Conservation (phyloP, 441 rosid genomes). For the Euphorbia schlechtendalii region DNA sequence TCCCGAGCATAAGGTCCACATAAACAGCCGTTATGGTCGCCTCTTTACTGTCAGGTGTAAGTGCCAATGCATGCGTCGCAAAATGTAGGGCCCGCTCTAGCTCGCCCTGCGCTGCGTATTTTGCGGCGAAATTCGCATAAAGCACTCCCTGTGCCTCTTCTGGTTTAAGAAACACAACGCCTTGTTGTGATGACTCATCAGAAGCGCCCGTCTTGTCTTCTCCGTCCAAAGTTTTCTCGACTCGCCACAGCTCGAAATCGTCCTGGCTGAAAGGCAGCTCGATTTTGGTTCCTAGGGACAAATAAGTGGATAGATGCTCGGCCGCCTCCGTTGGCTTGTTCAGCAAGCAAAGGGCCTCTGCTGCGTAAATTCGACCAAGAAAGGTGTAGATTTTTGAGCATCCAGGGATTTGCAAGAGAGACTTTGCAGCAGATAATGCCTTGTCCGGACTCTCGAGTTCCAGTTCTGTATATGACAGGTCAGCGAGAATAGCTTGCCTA, state of each 20-base stretch:
- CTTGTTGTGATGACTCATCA: conserved; percentile 27
- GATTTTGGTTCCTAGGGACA: conserved; percentile 51
- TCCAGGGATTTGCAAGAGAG: conserved; percentile 61
- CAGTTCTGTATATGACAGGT: conserved; percentile 78
- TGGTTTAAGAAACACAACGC: conserved; percentile 52
- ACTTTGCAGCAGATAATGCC: conserved; percentile 59
- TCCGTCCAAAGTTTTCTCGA: conserved; percentile 41
- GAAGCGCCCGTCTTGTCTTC: no score
- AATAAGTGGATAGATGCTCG: conserved; percentile 56
- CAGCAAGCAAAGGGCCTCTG: conserved; percentile 89
- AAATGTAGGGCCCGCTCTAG: conserved; percentile 55
- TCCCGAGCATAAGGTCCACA: conserved; percentile 65
- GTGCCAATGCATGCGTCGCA: conserved; percentile 43
- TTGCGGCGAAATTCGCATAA: conserved; percentile 62
- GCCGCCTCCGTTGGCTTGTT: conserved; percentile 81
- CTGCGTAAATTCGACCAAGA: conserved; percentile 78
- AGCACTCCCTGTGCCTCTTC: conserved; percentile 83
- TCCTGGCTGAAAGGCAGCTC: conserved; percentile 61
- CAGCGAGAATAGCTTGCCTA: conserved; percentile 71
- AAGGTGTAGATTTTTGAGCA: conserved; percentile 63
- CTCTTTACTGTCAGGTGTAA: conserved; percentile 53
- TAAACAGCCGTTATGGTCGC: conserved; percentile 75
- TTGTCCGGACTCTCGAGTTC: conserved; percentile 78
- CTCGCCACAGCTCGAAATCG: conserved; percentile 60
- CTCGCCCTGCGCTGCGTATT: conserved; percentile 69